phyloP scores from a whole-genome alignment of 495 filamentous ascomycete species.

The Cryomyces antarcticus region DNA sequence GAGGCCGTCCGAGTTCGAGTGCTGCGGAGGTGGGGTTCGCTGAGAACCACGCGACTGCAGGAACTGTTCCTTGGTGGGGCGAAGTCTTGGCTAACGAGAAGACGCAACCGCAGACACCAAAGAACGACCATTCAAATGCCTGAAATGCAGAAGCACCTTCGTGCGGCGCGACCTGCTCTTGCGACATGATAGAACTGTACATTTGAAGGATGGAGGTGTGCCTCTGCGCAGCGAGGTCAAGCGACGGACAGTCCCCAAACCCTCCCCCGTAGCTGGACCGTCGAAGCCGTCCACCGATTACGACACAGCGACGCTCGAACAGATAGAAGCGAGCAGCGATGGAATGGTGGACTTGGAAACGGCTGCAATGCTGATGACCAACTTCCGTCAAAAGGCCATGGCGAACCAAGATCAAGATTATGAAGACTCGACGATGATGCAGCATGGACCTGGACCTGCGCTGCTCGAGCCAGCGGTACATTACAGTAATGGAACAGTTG shows the following conservation, averaged over 20 bases:
- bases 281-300: conserved; percentile 67
- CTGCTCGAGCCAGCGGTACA: conserved; percentile 18
- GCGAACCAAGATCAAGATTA: conserved; percentile 50
- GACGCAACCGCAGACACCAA: conserved; percentile 55
- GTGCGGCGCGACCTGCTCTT: conserved; percentile 90
- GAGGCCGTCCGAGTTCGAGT: not conserved
- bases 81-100: not conserved
- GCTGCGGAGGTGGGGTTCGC: not conserved
- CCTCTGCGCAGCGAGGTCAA: conserved; percentile 90
- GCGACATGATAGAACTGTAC: conserved; percentile 93
- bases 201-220: conserved; percentile 94
- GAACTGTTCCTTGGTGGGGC: not conserved
- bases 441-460: conserved; percentile 32
- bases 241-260: conserved; percentile 55
- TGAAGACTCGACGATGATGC: conserved; percentile 1
- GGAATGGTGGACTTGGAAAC: conserved; percentile 95
- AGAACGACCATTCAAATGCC: conserved; percentile 94
- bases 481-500: conserved; percentile 56
- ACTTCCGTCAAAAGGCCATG: conserved; percentile 94
- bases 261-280: conserved; percentile 40
- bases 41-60: not conserved
- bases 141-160: conserved; percentile 96
- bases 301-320: conserved; percentile 77
- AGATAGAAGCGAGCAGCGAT: conserved; percentile 85
- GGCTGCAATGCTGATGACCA: conserved; percentile 96